Percentiles rank a stretch among this genome's conserved stretches.
Conservation (phyloP, 73 alveolate species). For the Paraurostyla sp. region DNA sequence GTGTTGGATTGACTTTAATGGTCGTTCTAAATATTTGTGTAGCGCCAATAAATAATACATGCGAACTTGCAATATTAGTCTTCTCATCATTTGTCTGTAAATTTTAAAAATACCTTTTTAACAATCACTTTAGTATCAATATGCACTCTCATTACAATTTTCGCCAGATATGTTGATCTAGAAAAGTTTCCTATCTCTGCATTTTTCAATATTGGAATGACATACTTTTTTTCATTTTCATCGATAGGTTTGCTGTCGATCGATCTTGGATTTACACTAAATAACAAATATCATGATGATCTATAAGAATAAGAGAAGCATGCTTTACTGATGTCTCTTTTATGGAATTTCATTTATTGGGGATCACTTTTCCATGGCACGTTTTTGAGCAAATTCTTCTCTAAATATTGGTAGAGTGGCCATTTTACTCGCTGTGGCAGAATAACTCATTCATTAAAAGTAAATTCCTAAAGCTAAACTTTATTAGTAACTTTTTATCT, state of each 20-base stretch:
- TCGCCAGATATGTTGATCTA: slow-evolving; percentile 49
- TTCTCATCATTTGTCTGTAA: slow-evolving; percentile 26
- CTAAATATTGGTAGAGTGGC: slow-evolving; percentile 72
- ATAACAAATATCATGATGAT: slow-evolving; percentile 19
- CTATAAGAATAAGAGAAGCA: slow-evolving; percentile 10
- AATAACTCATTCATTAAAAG: slow-evolving; percentile 46
- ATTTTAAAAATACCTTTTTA: no score
- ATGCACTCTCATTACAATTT: slow-evolving; percentile 35
- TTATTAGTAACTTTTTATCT: slow-evolving; percentile 25
- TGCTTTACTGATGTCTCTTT: neutral
- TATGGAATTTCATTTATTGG: slow-evolving; percentile 75
- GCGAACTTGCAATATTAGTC: slow-evolving; percentile 11
- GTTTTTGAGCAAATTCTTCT: slow-evolving; percentile 49
- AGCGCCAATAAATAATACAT: neutral
- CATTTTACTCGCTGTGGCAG: slow-evolving; percentile 56
- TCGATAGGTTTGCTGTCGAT: slow-evolving; percentile 51
- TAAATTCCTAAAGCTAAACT: neutral
- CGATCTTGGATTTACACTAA: slow-evolving; percentile 52
- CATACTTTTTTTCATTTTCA: slow-evolving; percentile 40
- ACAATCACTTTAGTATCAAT: slow-evolving; percentile 51
- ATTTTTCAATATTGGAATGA: slow-evolving; percentile 65
- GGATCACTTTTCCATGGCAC: slow-evolving; percentile 64
- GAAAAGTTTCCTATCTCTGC: slow-evolving; percentile 70
- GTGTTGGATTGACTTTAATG: neutral
- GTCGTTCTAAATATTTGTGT: neutral